Evolutionary conservation across 2,329 filamentous ascomycete species (phyloP), one percentile per base, ranked within the genome.

Genomic region (Arthrocladium fulminans): DNA sequence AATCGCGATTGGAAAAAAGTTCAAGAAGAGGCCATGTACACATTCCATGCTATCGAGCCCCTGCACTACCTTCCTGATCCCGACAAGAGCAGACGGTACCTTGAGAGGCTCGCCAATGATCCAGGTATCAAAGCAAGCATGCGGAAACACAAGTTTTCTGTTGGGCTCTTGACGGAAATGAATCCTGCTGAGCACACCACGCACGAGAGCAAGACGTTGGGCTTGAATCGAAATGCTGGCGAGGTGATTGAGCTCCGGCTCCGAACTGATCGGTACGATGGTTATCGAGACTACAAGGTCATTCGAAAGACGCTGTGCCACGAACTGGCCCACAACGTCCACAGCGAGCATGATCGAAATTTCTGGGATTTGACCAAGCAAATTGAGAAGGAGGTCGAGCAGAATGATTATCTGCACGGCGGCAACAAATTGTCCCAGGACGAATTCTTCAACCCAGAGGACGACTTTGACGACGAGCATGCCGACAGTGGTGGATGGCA

Each of bases 281-380:
- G 92, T 1, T 97, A 95, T 61, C 73, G 92, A 30, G 88, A 96
- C 63, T 98, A 97, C 69, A 83, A 84, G 59, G 89, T 84, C 0
- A 94, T 98, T 42, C 79, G 92, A 45, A 86, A 86, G 58, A 97
- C 92, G 39, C 73, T 98, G 10, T 97, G 90, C 62, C 92, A 98
- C 68, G 92, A 98, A 70, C 73, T 98, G 15, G 84, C 89, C 56
- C 92, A 98, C 66, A 96, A 95, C 59, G 86, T 95, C 8, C 83
- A 84, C 67, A 75, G 84, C 0, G 80, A 84, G 0, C 92, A 98
- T 65, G 88, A 97, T 65, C 73, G 80, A 15, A 71, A 85, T 40
- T 98, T 98, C 61, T 97, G 92, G 90, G 79, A 88, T 46, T 65
- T 98, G 59, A 95, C 86, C 57, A 82, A 81, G 57, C 76, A 84